A percentile compares a stretch with the other conserved stretches of the same genome.
These are phyloP conservation scores for Suhomyces chickasaworum DNA, from an alignment of 1,139 yeast species.

Conservation along the genomic window DNA sequence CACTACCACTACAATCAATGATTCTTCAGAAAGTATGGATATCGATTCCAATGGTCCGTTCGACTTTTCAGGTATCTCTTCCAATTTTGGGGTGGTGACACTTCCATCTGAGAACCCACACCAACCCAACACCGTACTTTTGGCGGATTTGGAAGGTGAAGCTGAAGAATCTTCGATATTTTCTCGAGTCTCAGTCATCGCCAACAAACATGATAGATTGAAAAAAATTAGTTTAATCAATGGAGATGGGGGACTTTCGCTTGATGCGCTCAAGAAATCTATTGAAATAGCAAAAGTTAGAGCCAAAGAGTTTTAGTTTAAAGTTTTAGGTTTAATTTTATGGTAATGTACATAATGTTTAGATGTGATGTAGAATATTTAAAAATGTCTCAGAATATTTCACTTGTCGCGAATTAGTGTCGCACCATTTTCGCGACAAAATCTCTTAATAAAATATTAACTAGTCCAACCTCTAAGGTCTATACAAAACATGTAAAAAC, in stretches of 20 bases:
- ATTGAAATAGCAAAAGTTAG: conserved; percentile 45
- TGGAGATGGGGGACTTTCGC: conserved; percentile 38
- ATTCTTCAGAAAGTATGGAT: conserved; percentile 19
- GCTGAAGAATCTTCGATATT: conserved; percentile 63
- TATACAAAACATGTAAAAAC: too few species aligned
- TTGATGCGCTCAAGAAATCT: conserved; percentile 48
- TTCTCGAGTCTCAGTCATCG: conserved; percentile 45
- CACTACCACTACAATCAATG: not conserved
- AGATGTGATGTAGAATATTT: too few species aligned
- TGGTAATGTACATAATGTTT: conserved; percentile 2
- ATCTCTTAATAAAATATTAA: too few species aligned
- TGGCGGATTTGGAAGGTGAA: conserved; percentile 78
- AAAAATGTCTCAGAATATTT: not conserved
- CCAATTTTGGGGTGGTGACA: conserved; percentile 66
- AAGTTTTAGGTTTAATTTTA: conserved; percentile 4
- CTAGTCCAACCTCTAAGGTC: too few species aligned
- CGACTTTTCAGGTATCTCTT: conserved; percentile 44
- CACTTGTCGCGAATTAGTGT: too few species aligned
- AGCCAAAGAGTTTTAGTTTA: conserved; percentile 12
- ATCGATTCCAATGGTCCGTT: conserved; percentile 11
- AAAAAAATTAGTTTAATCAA: conserved; percentile 20
- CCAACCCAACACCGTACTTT: conserved; percentile 35
- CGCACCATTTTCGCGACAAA: not conserved
- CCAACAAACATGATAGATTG: conserved; percentile 23
- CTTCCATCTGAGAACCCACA: conserved; percentile 35